Conservation (phyloP, 2,329 filamentous ascomycete genomes). For the Cryphonectria carpinicola region DNA sequence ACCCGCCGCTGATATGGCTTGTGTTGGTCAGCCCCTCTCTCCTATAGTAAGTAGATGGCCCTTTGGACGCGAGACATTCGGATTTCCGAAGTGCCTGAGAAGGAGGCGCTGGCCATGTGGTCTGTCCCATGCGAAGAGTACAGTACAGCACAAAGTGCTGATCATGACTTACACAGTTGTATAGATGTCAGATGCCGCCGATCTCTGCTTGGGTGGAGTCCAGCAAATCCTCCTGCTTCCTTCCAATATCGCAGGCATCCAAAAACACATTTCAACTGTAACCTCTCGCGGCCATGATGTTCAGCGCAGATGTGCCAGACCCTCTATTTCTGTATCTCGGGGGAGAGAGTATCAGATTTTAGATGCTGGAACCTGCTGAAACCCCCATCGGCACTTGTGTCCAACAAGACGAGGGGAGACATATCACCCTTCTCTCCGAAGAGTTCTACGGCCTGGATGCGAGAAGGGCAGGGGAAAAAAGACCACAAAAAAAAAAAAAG, state of each 20-base stretch:
- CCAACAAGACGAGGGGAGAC: too few species aligned
- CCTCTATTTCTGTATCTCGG: not conserved
- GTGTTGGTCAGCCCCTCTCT: not conserved
- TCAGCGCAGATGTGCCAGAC: not conserved
- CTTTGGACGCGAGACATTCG: not conserved
- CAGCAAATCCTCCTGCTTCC: slow-evolving; percentile 27
- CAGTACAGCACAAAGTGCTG: not conserved
- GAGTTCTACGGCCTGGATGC: not conserved
- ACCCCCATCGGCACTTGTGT: not conserved
- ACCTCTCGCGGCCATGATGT: not conserved
- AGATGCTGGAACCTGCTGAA: not conserved
- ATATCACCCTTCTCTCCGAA: not conserved
- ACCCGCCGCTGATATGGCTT: slow-evolving; percentile 1
- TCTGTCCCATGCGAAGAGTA: not conserved
- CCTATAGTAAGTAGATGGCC: not conserved
- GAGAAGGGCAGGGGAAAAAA: not conserved
- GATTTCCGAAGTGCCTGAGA: not conserved
- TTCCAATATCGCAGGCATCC: slow-evolving; percentile 14
- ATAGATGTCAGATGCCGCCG: slow-evolving; percentile 5
- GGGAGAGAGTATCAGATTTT: not conserved
- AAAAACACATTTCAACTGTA: not conserved
- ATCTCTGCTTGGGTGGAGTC: slow-evolving; percentile 4
- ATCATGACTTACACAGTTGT: not conserved
- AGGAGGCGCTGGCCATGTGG: not conserved
- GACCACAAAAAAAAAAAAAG: not conserved